Evolutionary conservation across 140 eudicot species (phyloP), one percentile per base, ranked within the genome.

Genomic region (Flaveria floridana): DNA sequence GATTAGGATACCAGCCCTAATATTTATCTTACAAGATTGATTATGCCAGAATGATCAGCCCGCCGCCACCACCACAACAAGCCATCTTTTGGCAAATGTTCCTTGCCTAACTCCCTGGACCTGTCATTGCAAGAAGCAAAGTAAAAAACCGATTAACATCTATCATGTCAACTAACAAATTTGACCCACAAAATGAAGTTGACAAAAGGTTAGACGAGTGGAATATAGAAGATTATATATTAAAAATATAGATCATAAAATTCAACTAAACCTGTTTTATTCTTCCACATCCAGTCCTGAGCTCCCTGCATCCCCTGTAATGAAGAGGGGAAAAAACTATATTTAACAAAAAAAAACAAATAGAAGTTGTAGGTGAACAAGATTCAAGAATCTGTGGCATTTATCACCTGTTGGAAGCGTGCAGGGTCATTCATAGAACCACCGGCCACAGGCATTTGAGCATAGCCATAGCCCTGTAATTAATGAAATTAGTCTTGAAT

Each of bases 231-330:
- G n/a, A 25, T 10, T 23, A 25, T 0, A 11, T 62, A 12, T 3
- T 28, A 55, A 6, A 62, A 12, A 42, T 66, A 28, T 26, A 68
- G 7, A 34, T 37, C 28, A 44, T n/a, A 23, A 19, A 61, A 56
- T 15, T 30, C 3, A 46, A 70, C 13, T 3, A 15, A 79, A 91
- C 97, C 97, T 89, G 91, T 65, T 78, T 88, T 91, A 78, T 85
- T 90, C 80, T 90, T 90, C 96, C 97, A 84, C 88, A 84, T 88
- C 97, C 97, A 93, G 18, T 91, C 96, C 78, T 85, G 96, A 53
- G 86, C 70, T 44, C 81, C 79, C 74, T 70, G 89, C 46, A 71
- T 68, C 20, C 87, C 90, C 94, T 87, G 87, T 51, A 79, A 37
- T 46, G 58, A 25, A 23, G 66, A 30, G 37, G 41, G 16, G n/a